Conservation (phyloP, 495 filamentous ascomycete species). For the Pyronema omphalodes region DNA sequence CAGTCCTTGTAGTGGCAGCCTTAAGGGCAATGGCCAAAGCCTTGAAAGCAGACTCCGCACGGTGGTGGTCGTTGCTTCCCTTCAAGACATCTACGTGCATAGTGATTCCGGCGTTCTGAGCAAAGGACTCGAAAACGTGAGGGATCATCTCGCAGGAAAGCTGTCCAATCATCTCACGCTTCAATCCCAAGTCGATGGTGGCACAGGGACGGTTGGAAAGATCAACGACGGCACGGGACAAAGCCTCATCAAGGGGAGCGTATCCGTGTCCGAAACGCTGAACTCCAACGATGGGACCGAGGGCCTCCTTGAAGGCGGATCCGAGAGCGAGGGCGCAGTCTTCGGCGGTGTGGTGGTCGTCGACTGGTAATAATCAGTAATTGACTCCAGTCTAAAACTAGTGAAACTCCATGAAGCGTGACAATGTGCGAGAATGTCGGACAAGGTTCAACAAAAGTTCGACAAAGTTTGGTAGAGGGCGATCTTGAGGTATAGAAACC, state of each 20-base stretch:
- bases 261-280: constrained; percentile 82
- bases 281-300: constrained; percentile 58
- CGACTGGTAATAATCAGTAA: constrained; percentile 38
- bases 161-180: constrained; percentile 81
- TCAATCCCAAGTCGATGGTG: constrained; percentile 62
- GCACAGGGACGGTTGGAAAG: constrained; percentile 76
- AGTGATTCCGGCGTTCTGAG: constrained; percentile 74
- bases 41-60: constrained; percentile 95
- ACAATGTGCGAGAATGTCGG: not conserved
- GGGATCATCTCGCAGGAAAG: constrained; percentile 93
- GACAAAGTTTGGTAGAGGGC: not conserved
- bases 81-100: constrained; percentile 78
- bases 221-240: constrained; percentile 85
- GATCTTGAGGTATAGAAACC: not conserved
- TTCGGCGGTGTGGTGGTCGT: constrained; percentile 97
- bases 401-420: too few relatives aligned
- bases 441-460: not conserved
- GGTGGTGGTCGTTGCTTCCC: constrained; percentile 88
- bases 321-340: constrained; percentile 87
- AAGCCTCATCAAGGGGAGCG: constrained; percentile 83
- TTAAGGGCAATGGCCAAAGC: constrained; percentile 72
- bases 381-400: too few relatives aligned
- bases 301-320: constrained; percentile 56
- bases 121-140: constrained; percentile 85
- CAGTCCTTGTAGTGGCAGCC: constrained; percentile 51